Conservation (phyloP, 148 eudicot genomes). For the Vaccinium vitisidaea region DNA sequence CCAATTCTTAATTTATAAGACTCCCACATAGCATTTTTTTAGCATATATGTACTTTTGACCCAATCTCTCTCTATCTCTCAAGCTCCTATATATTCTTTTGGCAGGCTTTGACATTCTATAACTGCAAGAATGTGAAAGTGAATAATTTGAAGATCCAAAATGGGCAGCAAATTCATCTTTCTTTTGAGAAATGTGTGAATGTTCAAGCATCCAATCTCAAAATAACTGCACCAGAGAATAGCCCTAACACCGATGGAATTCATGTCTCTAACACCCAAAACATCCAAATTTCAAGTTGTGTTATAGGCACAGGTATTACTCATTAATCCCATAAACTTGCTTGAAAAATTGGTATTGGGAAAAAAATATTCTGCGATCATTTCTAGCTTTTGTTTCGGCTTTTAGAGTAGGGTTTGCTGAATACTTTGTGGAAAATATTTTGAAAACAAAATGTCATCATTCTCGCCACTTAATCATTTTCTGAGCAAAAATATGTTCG, state of each 20-base stretch:
- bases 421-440: no score
- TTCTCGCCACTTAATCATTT: no score
- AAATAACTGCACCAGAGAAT: constrained; percentile 40
- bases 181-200: constrained; percentile 38
- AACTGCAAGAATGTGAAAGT: constrained; percentile 49
- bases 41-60: background rate
- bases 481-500: background rate
- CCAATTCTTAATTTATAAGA: no score
- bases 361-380: background rate
- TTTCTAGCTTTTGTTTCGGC: no score
- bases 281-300: constrained; percentile 35
- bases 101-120: constrained; percentile 65
- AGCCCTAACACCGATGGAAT: constrained; percentile 95
- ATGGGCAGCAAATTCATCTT: constrained; percentile 78
- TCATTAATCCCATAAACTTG: background rate
- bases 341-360: background rate
- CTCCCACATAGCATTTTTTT: no score
- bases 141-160: constrained; percentile 40
- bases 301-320: constrained; percentile 57
- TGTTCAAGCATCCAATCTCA: constrained; percentile 44
- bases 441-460: no score
- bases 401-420: no score
- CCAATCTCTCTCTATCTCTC: background rate
- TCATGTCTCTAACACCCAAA: constrained; percentile 51
- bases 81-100: background rate